phyloP scores from a whole-genome alignment of 768 basidiomycete genomes.

The Mycena rosella region DNA sequence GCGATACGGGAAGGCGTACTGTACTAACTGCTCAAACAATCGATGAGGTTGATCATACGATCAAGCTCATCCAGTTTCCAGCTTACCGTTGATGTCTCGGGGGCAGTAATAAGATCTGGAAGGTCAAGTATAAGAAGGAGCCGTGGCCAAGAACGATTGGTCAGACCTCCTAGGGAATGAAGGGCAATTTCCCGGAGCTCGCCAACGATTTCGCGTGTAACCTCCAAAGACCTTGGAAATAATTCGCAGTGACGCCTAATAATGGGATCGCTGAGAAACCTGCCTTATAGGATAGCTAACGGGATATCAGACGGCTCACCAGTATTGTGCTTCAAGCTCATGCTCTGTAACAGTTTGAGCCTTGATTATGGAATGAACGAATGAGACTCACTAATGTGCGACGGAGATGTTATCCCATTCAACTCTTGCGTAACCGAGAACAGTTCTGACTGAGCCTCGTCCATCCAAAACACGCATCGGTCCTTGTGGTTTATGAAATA shows the following conservation, averaged over 20 bases:
- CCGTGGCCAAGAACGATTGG: background rate
- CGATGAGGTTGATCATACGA: constrained; percentile 50
- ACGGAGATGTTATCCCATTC: constrained; percentile 50
- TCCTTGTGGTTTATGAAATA: constrained; percentile 54
- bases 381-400: constrained; percentile 57
- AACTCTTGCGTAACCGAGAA: too few relatives aligned
- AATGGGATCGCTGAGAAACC: background rate
- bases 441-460: constrained; percentile 51
- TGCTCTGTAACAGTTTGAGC: constrained; percentile 44
- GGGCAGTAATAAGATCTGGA: constrained; percentile 57
- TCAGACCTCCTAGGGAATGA: constrained; percentile 48
- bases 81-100: constrained; percentile 44
- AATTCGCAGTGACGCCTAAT: constrained; percentile 37
- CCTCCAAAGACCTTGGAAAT: constrained; percentile 46
- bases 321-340: constrained; percentile 57
- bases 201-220: constrained; percentile 44
- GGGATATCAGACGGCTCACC: constrained; percentile 36
- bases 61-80: constrained; percentile 46
- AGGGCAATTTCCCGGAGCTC: constrained; percentile 55
- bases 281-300: background rate
- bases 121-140: background rate
- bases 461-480: constrained; percentile 66
- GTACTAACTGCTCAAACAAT: constrained; percentile 42
- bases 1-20: background rate
- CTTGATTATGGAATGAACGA: background rate